These are phyloP conservation scores for Pseudevernia furfuracea DNA, from an alignment of 495 filamentous ascomycete species.

Conservation along the genomic window DNA sequence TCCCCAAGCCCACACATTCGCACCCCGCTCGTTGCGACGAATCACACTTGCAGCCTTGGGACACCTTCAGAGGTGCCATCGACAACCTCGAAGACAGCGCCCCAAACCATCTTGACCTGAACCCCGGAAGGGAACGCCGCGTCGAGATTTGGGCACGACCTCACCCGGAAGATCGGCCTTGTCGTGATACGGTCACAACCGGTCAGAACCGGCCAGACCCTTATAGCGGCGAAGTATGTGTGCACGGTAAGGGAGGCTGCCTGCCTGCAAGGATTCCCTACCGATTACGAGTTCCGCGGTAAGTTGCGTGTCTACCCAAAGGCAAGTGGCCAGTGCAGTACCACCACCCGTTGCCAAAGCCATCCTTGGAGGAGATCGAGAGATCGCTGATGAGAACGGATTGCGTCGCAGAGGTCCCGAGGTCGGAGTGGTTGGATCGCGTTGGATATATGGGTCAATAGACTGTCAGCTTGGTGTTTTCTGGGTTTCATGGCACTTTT, in stretches of 20 bases:
- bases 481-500: background rate
- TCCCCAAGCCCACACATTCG: background rate
- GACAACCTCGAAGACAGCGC: no score
- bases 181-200: background rate
- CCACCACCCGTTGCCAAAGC: background rate
- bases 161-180: no score
- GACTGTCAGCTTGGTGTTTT: background rate
- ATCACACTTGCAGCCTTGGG: background rate
- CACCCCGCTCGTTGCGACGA: background rate
- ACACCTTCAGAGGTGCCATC: background rate
- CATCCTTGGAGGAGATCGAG: background rate
- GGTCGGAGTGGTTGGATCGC: background rate
- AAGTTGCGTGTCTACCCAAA: background rate
- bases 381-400: background rate
- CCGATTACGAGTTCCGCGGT: background rate
- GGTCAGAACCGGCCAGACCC: slow-evolving; percentile 17
- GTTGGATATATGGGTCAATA: background rate
- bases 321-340: background rate
- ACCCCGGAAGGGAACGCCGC: no score
- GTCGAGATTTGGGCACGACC: no score
- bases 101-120: no score
- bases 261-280: slow-evolving; percentile 5
- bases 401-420: background rate
- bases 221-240: background rate
- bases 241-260: background rate